Conservation (phyloP, 2,329 filamentous ascomycete species). For the Thielaviopsis populi region DNA sequence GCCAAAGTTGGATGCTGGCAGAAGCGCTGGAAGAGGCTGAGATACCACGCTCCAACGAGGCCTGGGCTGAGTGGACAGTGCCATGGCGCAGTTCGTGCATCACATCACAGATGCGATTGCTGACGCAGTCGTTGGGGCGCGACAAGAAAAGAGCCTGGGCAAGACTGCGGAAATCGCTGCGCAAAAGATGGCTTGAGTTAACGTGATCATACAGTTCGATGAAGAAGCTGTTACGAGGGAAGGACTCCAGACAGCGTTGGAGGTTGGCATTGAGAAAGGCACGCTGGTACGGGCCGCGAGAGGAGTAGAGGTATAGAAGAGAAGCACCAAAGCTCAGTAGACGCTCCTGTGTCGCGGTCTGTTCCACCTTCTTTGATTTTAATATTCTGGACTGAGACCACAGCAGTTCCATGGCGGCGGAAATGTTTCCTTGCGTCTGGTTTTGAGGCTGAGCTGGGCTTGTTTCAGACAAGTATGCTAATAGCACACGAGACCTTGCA, state of each 20-base stretch:
- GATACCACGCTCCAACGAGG: constrained; percentile 39
- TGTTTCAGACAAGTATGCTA: constrained; percentile 46
- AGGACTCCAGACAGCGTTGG: constrained; percentile 42
- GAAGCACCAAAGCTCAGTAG: constrained; percentile 53
- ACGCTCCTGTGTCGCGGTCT: constrained; percentile 38
- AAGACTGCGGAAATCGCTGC: constrained; percentile 60
- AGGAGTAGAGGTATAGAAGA: constrained; percentile 51
- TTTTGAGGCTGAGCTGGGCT: constrained; percentile 31
- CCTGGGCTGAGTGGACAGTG: constrained; percentile 34
- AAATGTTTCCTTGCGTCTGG: constrained; percentile 39
- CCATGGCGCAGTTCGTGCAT: constrained; percentile 35
- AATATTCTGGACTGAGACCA: constrained; percentile 31
- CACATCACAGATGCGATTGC: constrained; percentile 35
- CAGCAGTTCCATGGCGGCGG: constrained; percentile 31
- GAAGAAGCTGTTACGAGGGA: constrained; percentile 65
- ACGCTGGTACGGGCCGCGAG: constrained; percentile 48
- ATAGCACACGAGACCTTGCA: constrained; percentile 47
- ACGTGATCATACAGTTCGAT: constrained; percentile 59
- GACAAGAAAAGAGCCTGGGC: constrained; percentile 38
- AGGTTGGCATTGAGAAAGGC: constrained; percentile 48
- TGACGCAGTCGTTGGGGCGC: constrained; percentile 28
- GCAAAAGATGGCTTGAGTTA: constrained; percentile 54
- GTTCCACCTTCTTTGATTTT: constrained; percentile 24
- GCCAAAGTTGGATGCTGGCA: constrained; percentile 30
- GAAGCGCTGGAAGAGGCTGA: constrained; percentile 27